Percentiles rank a stretch among this genome's conserved stretches.
Evolutionary conservation across 1,284 basidiomycete species (phyloP).

Genomic region (Cryptococcus deneoformans): DNA sequence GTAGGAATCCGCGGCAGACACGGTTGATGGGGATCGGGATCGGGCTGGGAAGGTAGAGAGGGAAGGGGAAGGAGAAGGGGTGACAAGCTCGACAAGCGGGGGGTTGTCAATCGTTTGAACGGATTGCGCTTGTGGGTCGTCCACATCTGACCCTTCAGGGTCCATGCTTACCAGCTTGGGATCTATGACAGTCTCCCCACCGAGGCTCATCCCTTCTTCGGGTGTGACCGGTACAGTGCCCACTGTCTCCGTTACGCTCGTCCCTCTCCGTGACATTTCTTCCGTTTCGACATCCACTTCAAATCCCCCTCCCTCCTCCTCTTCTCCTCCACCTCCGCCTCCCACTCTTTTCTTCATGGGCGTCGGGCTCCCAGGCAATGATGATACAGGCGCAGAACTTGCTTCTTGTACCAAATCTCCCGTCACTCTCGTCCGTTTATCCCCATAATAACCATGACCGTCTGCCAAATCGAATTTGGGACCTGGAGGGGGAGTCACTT

Average conservation of each 20-base stretch:
- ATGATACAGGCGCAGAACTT: not conserved
- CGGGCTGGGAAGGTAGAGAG: not conserved
- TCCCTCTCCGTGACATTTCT: not conserved
- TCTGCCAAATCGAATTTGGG: not conserved
- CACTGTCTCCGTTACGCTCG: not conserved
- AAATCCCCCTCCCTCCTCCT: too few relatives aligned
- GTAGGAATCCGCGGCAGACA: not conserved
- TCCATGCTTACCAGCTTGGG: too few relatives aligned
- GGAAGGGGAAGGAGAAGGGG: not conserved
- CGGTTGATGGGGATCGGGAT: not conserved
- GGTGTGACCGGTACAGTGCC: constrained; percentile 13
- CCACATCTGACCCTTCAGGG: not conserved
- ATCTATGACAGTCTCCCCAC: too few relatives aligned
- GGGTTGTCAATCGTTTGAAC: too few relatives aligned
- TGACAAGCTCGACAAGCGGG: not conserved
- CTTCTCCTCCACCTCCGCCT: too few relatives aligned
- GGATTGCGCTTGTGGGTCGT: not conserved
- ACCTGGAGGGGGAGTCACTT: constrained; percentile 8
- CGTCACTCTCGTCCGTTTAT: not conserved
- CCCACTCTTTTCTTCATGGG: not conserved
- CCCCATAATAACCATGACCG: not conserved
- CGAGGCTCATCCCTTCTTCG: constrained; percentile 1
- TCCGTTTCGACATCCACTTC: too few relatives aligned
- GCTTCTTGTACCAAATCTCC: not conserved
- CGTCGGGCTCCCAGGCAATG: constrained; percentile 4